Evolutionary conservation across 1,284 basidiomycete species (phyloP).

Genomic region (Schizophyllum amplum): DNA sequence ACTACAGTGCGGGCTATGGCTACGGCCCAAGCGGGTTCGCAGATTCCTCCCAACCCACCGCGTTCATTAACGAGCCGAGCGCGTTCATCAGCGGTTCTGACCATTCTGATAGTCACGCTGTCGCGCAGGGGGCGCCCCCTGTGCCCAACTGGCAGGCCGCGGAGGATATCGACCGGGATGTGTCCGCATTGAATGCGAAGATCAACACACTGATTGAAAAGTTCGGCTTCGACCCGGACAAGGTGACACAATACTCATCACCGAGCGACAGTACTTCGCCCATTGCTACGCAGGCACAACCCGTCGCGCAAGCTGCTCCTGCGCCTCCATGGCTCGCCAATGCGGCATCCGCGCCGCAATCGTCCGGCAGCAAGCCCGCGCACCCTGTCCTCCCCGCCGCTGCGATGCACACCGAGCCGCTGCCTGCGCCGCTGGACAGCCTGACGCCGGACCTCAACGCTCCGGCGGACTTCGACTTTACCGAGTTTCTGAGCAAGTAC

Average conservation of each 20-base stretch:
- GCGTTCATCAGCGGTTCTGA: conserved; percentile 27
- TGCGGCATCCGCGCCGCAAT: background rate
- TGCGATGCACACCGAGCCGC: background rate
- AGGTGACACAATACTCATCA: background rate
- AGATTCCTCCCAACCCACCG: conserved; percentile 22
- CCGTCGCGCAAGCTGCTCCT: background rate
- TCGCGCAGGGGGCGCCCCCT: background rate
- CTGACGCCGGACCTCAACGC: background rate
- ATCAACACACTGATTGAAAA: conserved; percentile 70
- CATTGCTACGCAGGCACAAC: background rate
- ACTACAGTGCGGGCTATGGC: conserved; percentile 20
- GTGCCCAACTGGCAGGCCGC: conserved; percentile 42
- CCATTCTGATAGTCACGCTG: conserved; percentile 32
- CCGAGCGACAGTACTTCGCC: background rate
- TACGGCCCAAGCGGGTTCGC: conserved; percentile 17
- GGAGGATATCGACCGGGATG: conserved; percentile 62
- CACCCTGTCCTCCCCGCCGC: background rate
- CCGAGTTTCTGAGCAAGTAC: background rate
- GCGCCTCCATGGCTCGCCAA: background rate
- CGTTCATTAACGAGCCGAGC: conserved; percentile 11
- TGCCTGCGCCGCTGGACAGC: background rate
- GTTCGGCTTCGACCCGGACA: conserved; percentile 21
- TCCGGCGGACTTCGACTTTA: background rate
- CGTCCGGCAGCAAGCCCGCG: background rate
- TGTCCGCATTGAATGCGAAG: conserved; percentile 62